Evolutionary conservation across 2,329 filamentous ascomycete species (phyloP).

Genomic region (Cercospora zeina): DNA sequence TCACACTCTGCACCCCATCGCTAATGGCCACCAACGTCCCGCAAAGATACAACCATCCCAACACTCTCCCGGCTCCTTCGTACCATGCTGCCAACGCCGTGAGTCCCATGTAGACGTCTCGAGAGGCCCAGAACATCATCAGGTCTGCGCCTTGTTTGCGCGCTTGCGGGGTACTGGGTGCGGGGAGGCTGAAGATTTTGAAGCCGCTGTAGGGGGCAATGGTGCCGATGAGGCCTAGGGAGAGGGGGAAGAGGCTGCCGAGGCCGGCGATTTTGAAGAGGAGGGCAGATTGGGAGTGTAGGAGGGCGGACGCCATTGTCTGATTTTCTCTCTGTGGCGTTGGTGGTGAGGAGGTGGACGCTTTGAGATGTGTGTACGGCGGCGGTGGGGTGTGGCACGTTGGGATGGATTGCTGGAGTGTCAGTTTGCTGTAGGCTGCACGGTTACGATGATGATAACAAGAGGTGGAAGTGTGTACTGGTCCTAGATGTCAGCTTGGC

Average conservation of each 20-base stretch:
- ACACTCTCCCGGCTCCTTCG: conserved; percentile 1
- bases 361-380: too few relatives aligned
- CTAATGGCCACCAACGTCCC: conserved; percentile 13
- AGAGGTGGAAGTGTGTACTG: background rate
- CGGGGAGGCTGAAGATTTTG: conserved; percentile 8
- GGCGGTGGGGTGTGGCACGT: too few relatives aligned
- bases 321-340: too few relatives aligned
- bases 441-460: too few relatives aligned
- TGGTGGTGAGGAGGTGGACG: too few relatives aligned
- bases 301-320: conserved; percentile 4
- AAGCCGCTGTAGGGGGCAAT: conserved; percentile 9
- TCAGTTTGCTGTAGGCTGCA: background rate
- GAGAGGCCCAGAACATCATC: conserved; percentile 16
- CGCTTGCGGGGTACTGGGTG: background rate
- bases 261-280: conserved; percentile 18
- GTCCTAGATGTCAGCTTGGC: conserved; percentile 2
- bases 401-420: too few relatives aligned
- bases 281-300: conserved; percentile 12
- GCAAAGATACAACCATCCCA: conserved; percentile 6
- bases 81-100: conserved; percentile 10
- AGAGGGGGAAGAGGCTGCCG: conserved; percentile 15
- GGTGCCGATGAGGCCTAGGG: conserved; percentile 15
- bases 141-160: conserved; percentile 10
- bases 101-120: conserved; percentile 17
- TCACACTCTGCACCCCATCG: conserved; percentile 15